Percentiles rank a stretch among this genome's conserved stretches.
phyloP scores from a whole-genome alignment of 192 early-diverging fungal genomes.

The Linnemannia schmuckeri region DNA sequence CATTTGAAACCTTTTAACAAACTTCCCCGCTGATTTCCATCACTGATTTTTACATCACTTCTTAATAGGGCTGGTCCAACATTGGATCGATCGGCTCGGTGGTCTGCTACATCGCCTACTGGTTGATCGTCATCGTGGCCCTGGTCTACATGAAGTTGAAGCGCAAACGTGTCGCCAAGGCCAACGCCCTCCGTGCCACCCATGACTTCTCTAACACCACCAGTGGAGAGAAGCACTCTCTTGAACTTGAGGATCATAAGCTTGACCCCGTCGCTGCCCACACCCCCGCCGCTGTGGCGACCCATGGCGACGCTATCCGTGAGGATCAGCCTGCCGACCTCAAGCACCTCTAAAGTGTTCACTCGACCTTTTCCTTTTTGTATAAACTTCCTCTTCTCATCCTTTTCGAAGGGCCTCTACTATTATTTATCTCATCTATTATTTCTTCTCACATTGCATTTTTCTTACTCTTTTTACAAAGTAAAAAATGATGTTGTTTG shows the following conservation, averaged over 20 bases:
- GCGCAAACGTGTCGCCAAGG: constrained; percentile 15
- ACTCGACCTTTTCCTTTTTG: neutral
- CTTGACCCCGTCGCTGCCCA: neutral
- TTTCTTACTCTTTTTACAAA: neutral
- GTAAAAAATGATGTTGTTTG: neutral
- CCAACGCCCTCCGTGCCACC: neutral
- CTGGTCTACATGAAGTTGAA: constrained; percentile 63
- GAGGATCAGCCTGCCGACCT: neutral
- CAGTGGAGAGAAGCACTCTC: neutral
- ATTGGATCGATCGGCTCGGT: constrained; percentile 80
- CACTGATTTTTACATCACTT: neutral
- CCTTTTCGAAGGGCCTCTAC: neutral
- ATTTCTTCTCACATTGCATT: neutral
- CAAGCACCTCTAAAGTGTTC: neutral
- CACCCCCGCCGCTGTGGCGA: neutral
- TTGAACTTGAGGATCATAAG: neutral
- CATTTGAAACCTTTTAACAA: neutral
- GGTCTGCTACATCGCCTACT: constrained; percentile 84
- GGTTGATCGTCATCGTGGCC: constrained; percentile 67
- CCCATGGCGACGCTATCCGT: neutral
- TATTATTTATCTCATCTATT: neutral
- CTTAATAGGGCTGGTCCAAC: constrained; percentile 75
- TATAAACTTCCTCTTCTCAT: neutral
- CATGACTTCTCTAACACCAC: neutral
- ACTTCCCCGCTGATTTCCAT: neutral